These are phyloP conservation scores for Candida lessepsii DNA, from an alignment of 805 yeast genomes.

Conservation along the genomic window DNA sequence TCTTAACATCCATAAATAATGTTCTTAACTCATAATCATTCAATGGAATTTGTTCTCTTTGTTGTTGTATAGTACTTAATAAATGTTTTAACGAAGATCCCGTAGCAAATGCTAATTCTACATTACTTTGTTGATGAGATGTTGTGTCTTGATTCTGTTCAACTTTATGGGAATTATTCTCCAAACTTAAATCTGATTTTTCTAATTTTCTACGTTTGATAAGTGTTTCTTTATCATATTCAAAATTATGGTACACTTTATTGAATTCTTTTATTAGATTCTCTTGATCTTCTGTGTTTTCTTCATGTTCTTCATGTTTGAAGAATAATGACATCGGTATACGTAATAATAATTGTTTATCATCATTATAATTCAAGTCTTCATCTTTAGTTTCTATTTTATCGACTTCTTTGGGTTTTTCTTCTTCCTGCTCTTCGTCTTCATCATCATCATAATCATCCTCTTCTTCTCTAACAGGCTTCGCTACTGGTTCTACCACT, in stretches of 20 bases:
- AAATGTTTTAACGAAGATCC: conserved; percentile 66
- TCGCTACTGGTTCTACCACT: conserved; percentile 15
- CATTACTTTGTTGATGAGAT: conserved; percentile 18
- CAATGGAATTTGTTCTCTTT: conserved; percentile 70
- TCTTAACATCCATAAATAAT: conserved; percentile 86
- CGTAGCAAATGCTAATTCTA: conserved; percentile 36
- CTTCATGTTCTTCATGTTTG: conserved; percentile 13
- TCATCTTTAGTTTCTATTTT: conserved; percentile 3
- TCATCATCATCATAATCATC: conserved; percentile 36
- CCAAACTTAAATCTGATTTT: conserved; percentile 72
- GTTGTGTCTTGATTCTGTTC: conserved; percentile 4
- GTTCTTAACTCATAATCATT: conserved; percentile 83
- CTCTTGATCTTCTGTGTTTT: conserved; percentile 38
- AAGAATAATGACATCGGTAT: conserved; percentile 32
- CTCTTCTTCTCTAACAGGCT: conserved; percentile 32
- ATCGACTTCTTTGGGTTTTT: conserved; percentile 17
- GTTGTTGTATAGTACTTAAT: conserved; percentile 70
- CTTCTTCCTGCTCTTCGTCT: conserved; percentile 23
- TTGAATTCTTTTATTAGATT: conserved; percentile 59
- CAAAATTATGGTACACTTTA: conserved; percentile 73
- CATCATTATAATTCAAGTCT: conserved; percentile 22
- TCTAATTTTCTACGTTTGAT: conserved; percentile 74
- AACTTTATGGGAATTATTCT: conserved; percentile 16
- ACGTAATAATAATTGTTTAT: conserved; percentile 30
- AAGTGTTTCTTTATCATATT: conserved; percentile 72